Percentiles rank a stretch among this genome's conserved stretches.
Conservation (phyloP, 2,329 filamentous ascomycete species). For the Ceratocystis cacaofunesta region DNA sequence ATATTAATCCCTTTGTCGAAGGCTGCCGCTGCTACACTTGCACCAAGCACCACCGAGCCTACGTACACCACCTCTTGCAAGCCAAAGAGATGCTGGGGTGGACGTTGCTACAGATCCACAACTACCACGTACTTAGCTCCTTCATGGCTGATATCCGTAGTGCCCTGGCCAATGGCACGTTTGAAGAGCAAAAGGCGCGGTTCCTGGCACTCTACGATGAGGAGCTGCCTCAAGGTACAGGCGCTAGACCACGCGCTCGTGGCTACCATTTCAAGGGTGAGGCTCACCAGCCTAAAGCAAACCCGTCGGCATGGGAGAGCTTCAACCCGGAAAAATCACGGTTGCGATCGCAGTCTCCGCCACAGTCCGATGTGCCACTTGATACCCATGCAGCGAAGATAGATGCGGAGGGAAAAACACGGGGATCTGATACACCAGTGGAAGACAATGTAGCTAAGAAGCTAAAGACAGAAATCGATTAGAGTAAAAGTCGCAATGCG, state of each 20-base stretch:
- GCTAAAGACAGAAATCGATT: slow-evolving; percentile 5
- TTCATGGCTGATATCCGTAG: slow-evolving; percentile 62
- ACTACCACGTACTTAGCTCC: slow-evolving; percentile 53
- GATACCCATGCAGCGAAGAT: not conserved
- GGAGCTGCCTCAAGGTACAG: slow-evolving; percentile 57
- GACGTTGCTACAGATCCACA: slow-evolving; percentile 85
- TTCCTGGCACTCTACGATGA: slow-evolving; percentile 48
- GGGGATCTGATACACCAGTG: not conserved
- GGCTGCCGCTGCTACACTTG: slow-evolving; percentile 74
- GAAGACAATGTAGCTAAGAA: slow-evolving; percentile 12
- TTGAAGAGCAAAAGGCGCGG: slow-evolving; percentile 35
- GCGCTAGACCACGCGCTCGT: slow-evolving; percentile 61
- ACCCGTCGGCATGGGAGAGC: slow-evolving; percentile 50
- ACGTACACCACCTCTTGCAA: slow-evolving; percentile 69
- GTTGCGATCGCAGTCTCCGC: not conserved
- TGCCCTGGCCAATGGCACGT: slow-evolving; percentile 47
- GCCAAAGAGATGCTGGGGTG: slow-evolving; percentile 96
- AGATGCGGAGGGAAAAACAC: not conserved
- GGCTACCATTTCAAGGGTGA: slow-evolving; percentile 71
- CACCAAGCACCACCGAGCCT: slow-evolving; percentile 69
- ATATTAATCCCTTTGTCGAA: slow-evolving; percentile 45
- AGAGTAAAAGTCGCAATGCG: not conserved
- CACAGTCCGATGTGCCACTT: not conserved
- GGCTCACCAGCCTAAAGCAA: slow-evolving; percentile 50
- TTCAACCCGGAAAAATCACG: slow-evolving; percentile 24